phyloP scores from a whole-genome alignment of 768 basidiomycete genomes.

The Thelephora ganbajun region DNA sequence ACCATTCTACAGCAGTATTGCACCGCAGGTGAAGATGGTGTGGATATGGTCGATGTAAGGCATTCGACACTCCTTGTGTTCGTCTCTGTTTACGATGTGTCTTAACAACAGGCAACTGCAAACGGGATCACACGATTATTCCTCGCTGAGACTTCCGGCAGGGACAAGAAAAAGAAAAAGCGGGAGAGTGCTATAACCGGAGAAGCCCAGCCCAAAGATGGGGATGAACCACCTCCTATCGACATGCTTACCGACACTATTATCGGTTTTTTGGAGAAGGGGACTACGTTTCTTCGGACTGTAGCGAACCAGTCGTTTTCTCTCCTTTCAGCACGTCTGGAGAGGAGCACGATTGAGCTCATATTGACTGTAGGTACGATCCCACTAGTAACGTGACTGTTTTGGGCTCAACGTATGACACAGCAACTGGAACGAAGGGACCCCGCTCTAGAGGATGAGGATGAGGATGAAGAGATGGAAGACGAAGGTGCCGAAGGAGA shows the following conservation, averaged over 20 bases:
- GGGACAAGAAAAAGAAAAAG: slow-evolving; percentile 24
- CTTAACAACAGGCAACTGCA: slow-evolving; percentile 37
- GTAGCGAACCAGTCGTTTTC: slow-evolving; percentile 73
- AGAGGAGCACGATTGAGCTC: slow-evolving; percentile 62
- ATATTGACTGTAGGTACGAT: slow-evolving; percentile 55
- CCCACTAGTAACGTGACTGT: slow-evolving; percentile 1
- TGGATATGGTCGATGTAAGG: slow-evolving; percentile 22
- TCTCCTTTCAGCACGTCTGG: slow-evolving; percentile 50
- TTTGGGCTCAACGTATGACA: neutral
- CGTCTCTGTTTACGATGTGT: neutral
- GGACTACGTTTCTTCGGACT: slow-evolving; percentile 65
- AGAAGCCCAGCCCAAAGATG: slow-evolving; percentile 11
- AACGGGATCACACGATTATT: slow-evolving; percentile 48
- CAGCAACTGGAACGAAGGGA: slow-evolving; percentile 77
- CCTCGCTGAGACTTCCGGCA: slow-evolving; percentile 13
- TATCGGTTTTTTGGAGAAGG: slow-evolving; percentile 79
- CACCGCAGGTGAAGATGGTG: slow-evolving; percentile 35
- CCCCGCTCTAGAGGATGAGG: slow-evolving; percentile 25
- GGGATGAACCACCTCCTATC: slow-evolving; percentile 45
- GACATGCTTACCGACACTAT: slow-evolving; percentile 83
- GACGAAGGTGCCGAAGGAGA: slow-evolving; percentile 29
- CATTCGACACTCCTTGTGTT: neutral
- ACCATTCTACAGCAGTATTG: slow-evolving; percentile 64
- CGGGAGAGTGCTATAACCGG: slow-evolving; percentile 14
- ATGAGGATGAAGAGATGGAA: slow-evolving; percentile 17